Conservation (phyloP, 2,329 filamentous ascomycete genomes). For the Emmonsia crescens region DNA sequence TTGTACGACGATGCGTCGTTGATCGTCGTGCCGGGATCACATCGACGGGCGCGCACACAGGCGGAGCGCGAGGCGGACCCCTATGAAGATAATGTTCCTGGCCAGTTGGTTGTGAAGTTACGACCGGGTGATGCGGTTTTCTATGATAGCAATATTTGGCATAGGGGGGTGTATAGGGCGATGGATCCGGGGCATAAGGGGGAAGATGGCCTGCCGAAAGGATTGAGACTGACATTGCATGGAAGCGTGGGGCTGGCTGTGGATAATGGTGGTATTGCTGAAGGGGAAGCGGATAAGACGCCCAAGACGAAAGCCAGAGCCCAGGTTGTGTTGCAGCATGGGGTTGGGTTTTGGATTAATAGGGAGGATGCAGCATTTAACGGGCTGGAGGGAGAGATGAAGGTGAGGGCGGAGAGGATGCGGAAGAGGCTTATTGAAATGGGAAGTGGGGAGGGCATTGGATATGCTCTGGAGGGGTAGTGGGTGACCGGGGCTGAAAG, state of each 20-base stretch:
- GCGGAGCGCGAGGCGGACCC: conserved; percentile 57
- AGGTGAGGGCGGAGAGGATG: conserved; percentile 33
- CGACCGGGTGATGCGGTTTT: conserved; percentile 70
- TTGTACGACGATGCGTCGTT: conserved; percentile 64
- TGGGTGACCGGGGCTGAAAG: background rate
- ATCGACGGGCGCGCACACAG: conserved; percentile 59
- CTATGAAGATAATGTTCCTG: conserved; percentile 51
- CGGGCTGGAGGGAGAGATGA: conserved; percentile 16
- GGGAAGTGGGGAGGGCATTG: conserved; percentile 35
- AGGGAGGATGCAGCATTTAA: conserved; percentile 31
- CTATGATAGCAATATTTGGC: conserved; percentile 80
- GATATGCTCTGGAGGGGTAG: conserved; percentile 34
- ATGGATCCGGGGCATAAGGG: background rate
- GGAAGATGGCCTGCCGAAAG: conserved; percentile 26
- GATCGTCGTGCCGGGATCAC: conserved; percentile 67
- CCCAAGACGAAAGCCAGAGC: conserved; percentile 28
- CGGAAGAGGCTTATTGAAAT: conserved; percentile 34
- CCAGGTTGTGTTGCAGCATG: conserved; percentile 37
- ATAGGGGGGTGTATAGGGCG: conserved; percentile 33
- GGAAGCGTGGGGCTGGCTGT: conserved; percentile 32
- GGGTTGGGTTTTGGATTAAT: conserved; percentile 35
- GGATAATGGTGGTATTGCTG: conserved; percentile 12
- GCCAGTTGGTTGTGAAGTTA: conserved; percentile 55
- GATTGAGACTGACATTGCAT: conserved; percentile 34
- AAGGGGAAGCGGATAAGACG: conserved; percentile 7